Evolutionary conservation across 257 asterid species (phyloP), one percentile per base, ranked within the genome.

Genomic region (Galeopsis tetrahit): DNA sequence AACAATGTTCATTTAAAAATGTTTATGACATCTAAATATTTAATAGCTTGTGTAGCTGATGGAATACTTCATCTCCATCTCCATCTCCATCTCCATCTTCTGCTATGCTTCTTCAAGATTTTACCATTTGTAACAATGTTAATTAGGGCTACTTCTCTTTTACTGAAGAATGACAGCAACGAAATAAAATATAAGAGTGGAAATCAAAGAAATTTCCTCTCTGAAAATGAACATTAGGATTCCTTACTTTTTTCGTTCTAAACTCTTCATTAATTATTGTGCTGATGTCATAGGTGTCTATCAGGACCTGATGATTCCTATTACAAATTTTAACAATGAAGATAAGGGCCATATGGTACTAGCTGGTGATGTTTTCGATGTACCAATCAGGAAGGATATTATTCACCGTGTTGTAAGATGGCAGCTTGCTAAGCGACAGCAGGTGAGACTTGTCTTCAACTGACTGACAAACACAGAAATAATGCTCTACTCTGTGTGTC

Each of bases 391-490:
- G 83, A 94, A 88, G 78, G 99, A 91, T 85, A 91, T 94, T 66
- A 79, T 91, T 69, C 99, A 94, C 57, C 97, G 96, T 71, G 99
- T 94, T 55, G 97, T 91, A n/a, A 89, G 97, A 78, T 93, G 96
- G 96, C 98, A 93, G 88, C 98, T 90, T 62, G 98, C 98, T 28
- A 93, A 93, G 80, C 80, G 93, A 51, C 97, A 84, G 75, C 97
- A 94, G 96, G 98, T 91, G 10, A 9, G 53, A 39, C 6, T 14
- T 57, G 28, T 71, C 66, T 10, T 65, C 63, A 43, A 78, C 44
- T 70, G 58, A 5, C 34, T 2, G 13, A 35, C 13, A 33, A 21
- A n/a, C 6, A 53, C 66, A 32, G 51, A 56, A 56, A 38, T 36
- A 15, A 21, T 70, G 28, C 63, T 5, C 38, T 35, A 0, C n/a